phyloP scores from a whole-genome alignment of 192 early-diverging fungal species.

The Backusella australiensis region DNA sequence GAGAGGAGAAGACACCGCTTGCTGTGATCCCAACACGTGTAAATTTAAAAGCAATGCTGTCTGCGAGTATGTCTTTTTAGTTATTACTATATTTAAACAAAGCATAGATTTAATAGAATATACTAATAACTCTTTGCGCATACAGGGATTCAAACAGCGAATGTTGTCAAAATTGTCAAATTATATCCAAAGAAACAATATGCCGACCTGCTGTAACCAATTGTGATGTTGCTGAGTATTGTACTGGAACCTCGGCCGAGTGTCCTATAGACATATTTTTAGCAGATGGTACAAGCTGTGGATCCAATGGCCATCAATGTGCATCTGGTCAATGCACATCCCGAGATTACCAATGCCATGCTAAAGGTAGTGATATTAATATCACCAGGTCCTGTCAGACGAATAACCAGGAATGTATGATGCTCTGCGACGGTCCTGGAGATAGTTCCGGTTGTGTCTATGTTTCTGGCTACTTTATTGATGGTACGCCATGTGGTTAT shows the following conservation, averaged over 20 bases:
- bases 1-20: conserved; percentile 71
- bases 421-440: conserved; percentile 60
- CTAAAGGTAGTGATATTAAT: conserved; percentile 50
- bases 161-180: conserved; percentile 77
- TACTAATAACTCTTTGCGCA: neutral
- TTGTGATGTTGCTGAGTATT: conserved; percentile 81
- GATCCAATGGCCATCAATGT: conserved; percentile 45
- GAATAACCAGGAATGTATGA: conserved; percentile 55
- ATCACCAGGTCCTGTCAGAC: conserved; percentile 53
- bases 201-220: conserved; percentile 74
- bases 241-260: conserved; percentile 64
- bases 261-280: conserved; percentile 74
- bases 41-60: conserved; percentile 70
- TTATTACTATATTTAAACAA: neutral
- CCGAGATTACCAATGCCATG: conserved; percentile 64
- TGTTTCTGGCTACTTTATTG: conserved; percentile 63
- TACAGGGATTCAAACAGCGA: conserved; percentile 73
- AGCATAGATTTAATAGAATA: neutral
- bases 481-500: conserved; percentile 69
- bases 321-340: conserved; percentile 75
- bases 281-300: conserved; percentile 68
- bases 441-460: conserved; percentile 44
- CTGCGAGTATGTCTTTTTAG: conserved; percentile 51
- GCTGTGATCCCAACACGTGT: conserved; percentile 83
- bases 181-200: conserved; percentile 51